Percentiles rank a stretch among this genome's conserved stretches.
phyloP scores from a whole-genome alignment of 306 rosid genomes.

The Cercis canadensis region DNA sequence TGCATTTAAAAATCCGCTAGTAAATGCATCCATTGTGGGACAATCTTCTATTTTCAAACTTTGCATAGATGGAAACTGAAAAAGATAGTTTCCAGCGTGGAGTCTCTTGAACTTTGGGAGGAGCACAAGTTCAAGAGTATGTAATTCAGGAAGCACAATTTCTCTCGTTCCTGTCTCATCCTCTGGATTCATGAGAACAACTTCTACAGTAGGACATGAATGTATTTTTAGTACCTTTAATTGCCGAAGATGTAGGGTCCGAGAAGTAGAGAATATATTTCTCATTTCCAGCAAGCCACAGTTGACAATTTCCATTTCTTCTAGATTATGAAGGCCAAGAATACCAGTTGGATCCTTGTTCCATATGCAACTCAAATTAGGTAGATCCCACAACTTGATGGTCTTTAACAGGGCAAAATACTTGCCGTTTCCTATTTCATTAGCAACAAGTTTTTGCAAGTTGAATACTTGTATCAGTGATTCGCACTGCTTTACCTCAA shows the following conservation, averaged over 20 bases:
- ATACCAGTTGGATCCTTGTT: too few relatives aligned
- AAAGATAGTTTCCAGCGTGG: background rate
- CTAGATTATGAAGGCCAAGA: too few relatives aligned
- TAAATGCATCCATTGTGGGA: background rate
- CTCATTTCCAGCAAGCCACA: background rate
- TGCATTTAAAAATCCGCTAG: too few relatives aligned
- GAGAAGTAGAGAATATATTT: background rate
- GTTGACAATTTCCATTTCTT: background rate
- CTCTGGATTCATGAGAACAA: background rate
- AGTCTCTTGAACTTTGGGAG: background rate
- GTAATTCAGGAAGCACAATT: background rate
- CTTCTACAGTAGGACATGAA: background rate
- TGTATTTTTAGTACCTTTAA: background rate
- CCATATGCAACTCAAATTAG: background rate
- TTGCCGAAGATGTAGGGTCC: background rate
- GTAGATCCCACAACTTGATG: background rate
- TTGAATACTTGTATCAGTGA: background rate
- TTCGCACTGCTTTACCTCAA: background rate
- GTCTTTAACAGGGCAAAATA: background rate
- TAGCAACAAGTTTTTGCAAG: background rate
- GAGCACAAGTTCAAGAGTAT: background rate
- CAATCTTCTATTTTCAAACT: background rate
- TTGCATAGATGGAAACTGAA: background rate
- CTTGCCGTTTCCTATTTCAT: background rate
- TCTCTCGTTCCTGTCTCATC: background rate